A percentile compares a stretch with the other conserved stretches of the same genome.
Conservation (phyloP, 73 alveolate species). For the Loxodes magnus region DNA sequence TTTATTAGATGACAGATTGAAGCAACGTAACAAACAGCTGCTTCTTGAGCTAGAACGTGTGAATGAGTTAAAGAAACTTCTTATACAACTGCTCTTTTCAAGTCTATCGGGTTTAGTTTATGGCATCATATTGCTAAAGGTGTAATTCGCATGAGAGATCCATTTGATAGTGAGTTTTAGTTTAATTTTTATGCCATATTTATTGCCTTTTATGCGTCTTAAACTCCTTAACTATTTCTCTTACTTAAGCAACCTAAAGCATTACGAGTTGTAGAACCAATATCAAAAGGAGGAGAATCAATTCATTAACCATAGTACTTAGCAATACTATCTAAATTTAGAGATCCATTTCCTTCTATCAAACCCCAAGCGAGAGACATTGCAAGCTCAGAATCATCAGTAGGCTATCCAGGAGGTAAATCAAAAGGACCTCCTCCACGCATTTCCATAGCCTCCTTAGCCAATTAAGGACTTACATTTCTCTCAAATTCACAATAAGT, state of each 20-base stretch:
- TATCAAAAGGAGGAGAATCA: conserved; percentile 24
- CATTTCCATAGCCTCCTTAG: neutral
- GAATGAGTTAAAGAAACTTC: conserved; percentile 28
- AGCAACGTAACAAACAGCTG: conserved; percentile 5
- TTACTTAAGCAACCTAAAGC: no score
- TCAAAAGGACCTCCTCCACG: conserved; percentile 24
- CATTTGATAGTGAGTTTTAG: conserved; percentile 26
- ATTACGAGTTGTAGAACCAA: conserved; percentile 19
- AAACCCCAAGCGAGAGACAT: conserved; percentile 36
- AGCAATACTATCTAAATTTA: conserved; percentile 30
- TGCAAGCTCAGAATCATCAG: conserved; percentile 80
- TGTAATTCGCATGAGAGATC: conserved; percentile 34
- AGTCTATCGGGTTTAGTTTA: conserved; percentile 7
- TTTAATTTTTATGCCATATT: neutral
- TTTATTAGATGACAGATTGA: conserved; percentile 9
- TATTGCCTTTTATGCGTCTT: neutral
- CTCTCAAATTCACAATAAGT: neutral
- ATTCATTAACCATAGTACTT: conserved; percentile 36
- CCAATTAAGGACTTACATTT: neutral
- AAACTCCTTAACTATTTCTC: no score
- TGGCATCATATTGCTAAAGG: conserved; percentile 39
- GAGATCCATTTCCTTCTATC: conserved; percentile 21
- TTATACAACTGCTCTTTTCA: conserved; percentile 12
- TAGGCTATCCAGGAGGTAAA: conserved; percentile 41
- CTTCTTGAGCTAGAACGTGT: conserved; percentile 8